Base-by-base conservation (phyloP, 352 stramenopile species). In the Globisporangium middletonii region DNA sequence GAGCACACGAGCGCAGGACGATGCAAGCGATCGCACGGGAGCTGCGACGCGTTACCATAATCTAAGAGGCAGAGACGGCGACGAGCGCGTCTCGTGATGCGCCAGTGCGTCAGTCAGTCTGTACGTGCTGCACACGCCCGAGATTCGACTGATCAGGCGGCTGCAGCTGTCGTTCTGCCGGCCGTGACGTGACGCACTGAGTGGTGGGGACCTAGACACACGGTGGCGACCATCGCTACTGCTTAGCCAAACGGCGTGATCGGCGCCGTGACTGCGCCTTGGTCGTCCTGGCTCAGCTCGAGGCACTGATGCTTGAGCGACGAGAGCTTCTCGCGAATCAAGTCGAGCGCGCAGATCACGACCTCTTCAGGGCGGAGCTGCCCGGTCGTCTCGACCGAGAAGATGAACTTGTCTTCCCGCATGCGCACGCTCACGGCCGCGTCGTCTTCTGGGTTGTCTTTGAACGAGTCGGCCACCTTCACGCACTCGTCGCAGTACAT, bases 401-500 rank as follows among this genome's bases (percentile, higher is more conserved):
- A 99, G 59, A 98, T 97, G 66, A 98, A 99, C 63, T 90, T 93
- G 69, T 98, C 93, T 56, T 91, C 85, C 3, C 74, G 80, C 65
- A 95, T 94, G 51, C 80, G 73, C 15, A 98, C 77, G 8, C 69
- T 86, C 23, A 99, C 85, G 58, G 95, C 96, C 37, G 96, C 85
- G 69, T 97, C 92, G 69, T 98, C 94, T 71, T 98, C 95, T 52
- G 90, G 88, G 65, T 96, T 88, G 60, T 97, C 93, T 59, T 97
- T 97, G 75, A 97, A 97, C 43, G 84, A 83, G 62, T 98, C 82
- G 43, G 94, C 88, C 46, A 96, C 67, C 64, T 96, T 91, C 45
- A 97, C 87, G 57, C 97, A 94, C 71, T 97, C 90, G 67, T 97
- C 89, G 45, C 89, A 97, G 71, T 94, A 97, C 45, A 96, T 97